phyloP scores from a whole-genome alignment of 345 rosid genomes.

The Nephelium lappaceum region DNA sequence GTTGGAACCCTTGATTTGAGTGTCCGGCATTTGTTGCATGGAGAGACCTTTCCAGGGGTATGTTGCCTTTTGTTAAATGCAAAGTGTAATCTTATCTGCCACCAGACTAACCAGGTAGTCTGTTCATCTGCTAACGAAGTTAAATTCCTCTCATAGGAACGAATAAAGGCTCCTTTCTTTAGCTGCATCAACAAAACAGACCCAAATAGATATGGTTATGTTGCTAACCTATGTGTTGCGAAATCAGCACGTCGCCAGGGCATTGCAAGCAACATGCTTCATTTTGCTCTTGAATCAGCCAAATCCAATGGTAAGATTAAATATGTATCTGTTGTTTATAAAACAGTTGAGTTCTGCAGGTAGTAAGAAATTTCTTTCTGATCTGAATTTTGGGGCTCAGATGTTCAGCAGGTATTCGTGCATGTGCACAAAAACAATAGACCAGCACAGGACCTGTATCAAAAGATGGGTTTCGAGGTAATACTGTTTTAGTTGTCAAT shows the following conservation, averaged over 20 bases:
- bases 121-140: conserved; percentile 15
- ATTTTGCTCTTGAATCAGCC: conserved; percentile 64
- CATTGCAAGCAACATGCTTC: conserved; percentile 75
- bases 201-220: conserved; percentile 64
- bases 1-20: conserved; percentile 91
- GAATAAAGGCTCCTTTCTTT: conserved; percentile 53
- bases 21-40: conserved; percentile 58
- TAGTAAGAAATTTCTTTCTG: conserved; percentile 4
- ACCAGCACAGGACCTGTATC: conserved; percentile 65
- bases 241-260: conserved; percentile 89
- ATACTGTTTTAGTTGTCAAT: conserved; percentile 11
- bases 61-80: conserved; percentile 9
- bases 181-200: conserved; percentile 42
- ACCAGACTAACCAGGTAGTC: background rate
- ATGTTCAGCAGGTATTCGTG: conserved; percentile 62
- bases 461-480: conserved; percentile 81
- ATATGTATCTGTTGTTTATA: background rate
- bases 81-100: background rate
- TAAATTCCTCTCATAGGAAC: conserved; percentile 53
- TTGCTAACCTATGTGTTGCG: conserved; percentile 76
- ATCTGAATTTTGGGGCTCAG: conserved; percentile 39
- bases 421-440: conserved; percentile 73
- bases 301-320: conserved; percentile 56
- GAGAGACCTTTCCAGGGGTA: conserved; percentile 94
- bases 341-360: background rate